phyloP scores from a whole-genome alignment of 2,329 filamentous ascomycete species.

The Pseudogymnoascus sp. region DNA sequence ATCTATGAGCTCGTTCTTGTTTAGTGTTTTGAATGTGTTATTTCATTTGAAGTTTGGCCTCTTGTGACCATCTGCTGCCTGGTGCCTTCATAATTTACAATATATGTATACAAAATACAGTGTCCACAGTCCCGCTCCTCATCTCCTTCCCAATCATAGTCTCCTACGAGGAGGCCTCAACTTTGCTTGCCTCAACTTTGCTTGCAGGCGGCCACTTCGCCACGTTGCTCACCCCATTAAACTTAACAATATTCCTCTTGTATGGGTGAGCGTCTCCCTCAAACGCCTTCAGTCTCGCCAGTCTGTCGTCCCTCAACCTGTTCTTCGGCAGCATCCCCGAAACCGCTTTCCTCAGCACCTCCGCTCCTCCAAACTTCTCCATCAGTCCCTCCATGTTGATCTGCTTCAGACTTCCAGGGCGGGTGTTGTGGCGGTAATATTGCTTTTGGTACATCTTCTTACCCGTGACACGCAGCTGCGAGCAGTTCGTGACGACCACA shows the following conservation, averaged over 20 bases:
- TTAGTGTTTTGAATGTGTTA: neutral
- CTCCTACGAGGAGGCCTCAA: slow-evolving; percentile 2
- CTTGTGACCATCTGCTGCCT: neutral
- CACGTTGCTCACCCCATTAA: slow-evolving; percentile 46
- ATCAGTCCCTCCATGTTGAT: slow-evolving; percentile 95
- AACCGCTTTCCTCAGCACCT: slow-evolving; percentile 86
- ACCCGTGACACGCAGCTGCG: slow-evolving; percentile 78
- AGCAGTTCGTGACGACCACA: slow-evolving; percentile 87
- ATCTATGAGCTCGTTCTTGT: neutral
- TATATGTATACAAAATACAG: slow-evolving; percentile 7
- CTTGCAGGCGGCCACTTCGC: slow-evolving; percentile 18
- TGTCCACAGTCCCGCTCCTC: neutral
- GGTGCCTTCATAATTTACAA: slow-evolving; percentile 7
- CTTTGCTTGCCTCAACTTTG: neutral
- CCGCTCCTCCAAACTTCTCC: slow-evolving; percentile 85
- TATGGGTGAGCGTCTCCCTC: slow-evolving; percentile 91
- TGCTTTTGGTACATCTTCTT: slow-evolving; percentile 90
- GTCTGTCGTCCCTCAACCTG: slow-evolving; percentile 74
- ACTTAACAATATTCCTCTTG: slow-evolving; percentile 74
- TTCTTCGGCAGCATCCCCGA: slow-evolving; percentile 98
- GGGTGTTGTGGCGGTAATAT: slow-evolving; percentile 91
- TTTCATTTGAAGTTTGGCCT: slow-evolving; percentile 7
- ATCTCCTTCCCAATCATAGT: neutral
- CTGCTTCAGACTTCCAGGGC: slow-evolving; percentile 76
- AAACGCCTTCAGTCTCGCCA: slow-evolving; percentile 89